Conservation (phyloP, 176 grass and related monocot species). For the Cocos nucifera region DNA sequence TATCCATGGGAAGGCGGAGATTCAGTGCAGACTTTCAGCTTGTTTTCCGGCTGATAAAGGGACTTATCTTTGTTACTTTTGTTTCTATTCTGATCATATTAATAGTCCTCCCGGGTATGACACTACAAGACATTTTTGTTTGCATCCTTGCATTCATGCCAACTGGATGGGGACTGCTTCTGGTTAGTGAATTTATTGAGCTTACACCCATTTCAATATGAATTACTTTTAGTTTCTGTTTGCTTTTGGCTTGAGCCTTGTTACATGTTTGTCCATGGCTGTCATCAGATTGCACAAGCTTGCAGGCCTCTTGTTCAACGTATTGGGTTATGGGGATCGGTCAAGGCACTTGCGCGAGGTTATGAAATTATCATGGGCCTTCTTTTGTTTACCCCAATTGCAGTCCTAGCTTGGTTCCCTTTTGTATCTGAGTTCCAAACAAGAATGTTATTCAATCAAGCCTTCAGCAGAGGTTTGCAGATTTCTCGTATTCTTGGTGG, state of each 20-base stretch:
- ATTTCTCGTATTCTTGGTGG: constrained; percentile 85
- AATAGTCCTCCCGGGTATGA: constrained; percentile 71
- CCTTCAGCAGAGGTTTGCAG: constrained; percentile 87
- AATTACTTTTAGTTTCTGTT: too few relatives aligned
- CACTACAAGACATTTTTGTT: constrained; percentile 72
- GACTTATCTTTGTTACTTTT: constrained; percentile 73
- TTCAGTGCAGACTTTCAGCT: constrained; percentile 91
- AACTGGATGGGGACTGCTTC: constrained; percentile 82
- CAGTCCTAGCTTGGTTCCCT: constrained; percentile 83
- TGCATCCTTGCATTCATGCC: constrained; percentile 93
- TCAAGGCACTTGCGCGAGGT: constrained; percentile 64
- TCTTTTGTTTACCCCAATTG: constrained; percentile 72
- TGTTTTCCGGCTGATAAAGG: constrained; percentile 85
- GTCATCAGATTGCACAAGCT: constrained; percentile 57
- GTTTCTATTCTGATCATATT: constrained; percentile 71
- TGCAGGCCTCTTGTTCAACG: constrained; percentile 28
- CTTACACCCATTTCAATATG: background rate
- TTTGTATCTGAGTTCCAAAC: constrained; percentile 95
- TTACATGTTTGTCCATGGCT: background rate
- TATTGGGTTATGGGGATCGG: constrained; percentile 50
- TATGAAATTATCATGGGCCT: constrained; percentile 92
- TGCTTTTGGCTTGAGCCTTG: too few relatives aligned
- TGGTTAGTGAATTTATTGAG: constrained; percentile 28
- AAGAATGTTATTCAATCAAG: constrained; percentile 94
- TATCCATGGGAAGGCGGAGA: constrained; percentile 54